Base-by-base conservation (phyloP, 306 rosid genomes). In the Hylodesmum podocarpum region DNA sequence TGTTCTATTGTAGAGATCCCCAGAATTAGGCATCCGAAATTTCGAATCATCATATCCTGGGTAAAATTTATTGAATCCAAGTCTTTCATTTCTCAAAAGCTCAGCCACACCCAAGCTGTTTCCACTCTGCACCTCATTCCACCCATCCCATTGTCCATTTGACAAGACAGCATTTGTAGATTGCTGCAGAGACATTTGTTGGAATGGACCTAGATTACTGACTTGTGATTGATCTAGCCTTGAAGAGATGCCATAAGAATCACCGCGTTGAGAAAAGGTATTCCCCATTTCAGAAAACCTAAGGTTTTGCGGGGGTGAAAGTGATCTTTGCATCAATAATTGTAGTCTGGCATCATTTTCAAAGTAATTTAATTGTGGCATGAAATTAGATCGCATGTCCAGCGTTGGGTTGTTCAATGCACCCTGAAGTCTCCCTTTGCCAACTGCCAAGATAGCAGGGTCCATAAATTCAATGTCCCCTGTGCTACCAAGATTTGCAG, bases 391-490 rank as follows among this genome's bases (percentile, higher is more conserved):
- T 85, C 92, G 90, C 74, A 89, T 80, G 46, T 95, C 97, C 72
- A 87, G 51, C 59, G 89, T 84, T 5, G 88, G 94, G 80, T 78
- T 86, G 91, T 86, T 89, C 29, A 78, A 75, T 70, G 89, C 87
- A 74, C 96, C 92, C 84, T 93, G 99, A 84, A 84, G 81, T 72
- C 98, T 87, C 71, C 97, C 97, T 78, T 86, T 91, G 70, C 98
- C 99, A 54, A 96, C 99, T 36, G 96, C 99, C 89, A 96, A 83
- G 86, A 96, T 96, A 68, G 99, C 99, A 69, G 99, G 99, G 89
- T 96, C 99, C 90, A 89, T 84, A 73, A 91, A 96, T 86, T 93
- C 99, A 64, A 93, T 86, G 76, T 92, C 99, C 10, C 89, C 83
- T 10, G 88, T 24, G 69, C 85, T 66, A 62, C 86, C 88, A 73